phyloP scores from a whole-genome alignment of 805 yeast species.

The Barnettozyma botsteinii region DNA sequence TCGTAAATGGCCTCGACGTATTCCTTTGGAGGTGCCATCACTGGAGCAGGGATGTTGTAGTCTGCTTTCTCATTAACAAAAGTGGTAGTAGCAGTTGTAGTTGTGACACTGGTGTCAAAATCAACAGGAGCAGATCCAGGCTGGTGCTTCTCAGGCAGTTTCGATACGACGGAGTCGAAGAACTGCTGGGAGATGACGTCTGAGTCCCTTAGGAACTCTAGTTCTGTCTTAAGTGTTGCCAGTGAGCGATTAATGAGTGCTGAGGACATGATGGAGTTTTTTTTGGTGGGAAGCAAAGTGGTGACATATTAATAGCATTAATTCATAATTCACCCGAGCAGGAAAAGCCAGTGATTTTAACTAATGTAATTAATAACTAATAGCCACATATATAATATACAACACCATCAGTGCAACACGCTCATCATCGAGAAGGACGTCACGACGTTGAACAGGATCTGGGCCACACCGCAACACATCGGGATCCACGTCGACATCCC shows the following conservation, averaged over 20 bases:
- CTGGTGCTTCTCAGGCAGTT: slow-evolving; percentile 54
- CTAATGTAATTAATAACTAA: too few relatives aligned
- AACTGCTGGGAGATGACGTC: slow-evolving; percentile 59
- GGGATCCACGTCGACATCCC: slow-evolving; percentile 97
- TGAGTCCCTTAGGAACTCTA: slow-evolving; percentile 73
- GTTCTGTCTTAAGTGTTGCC: slow-evolving; percentile 68
- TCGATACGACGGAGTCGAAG: slow-evolving; percentile 41
- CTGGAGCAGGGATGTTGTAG: not conserved
- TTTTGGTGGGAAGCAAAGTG: not conserved
- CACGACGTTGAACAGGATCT: slow-evolving; percentile 59
- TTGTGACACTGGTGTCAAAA: too few relatives aligned
- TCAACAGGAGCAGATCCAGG: slow-evolving; percentile 47
- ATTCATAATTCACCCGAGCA: too few relatives aligned
- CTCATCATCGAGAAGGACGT: slow-evolving; percentile 59
- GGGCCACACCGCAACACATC: slow-evolving; percentile 68
- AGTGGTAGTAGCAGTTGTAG: too few relatives aligned
- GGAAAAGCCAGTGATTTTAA: too few relatives aligned
- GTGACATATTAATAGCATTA: slow-evolving; percentile 13
- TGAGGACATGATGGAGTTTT: slow-evolving; percentile 36
- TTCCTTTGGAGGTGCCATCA: slow-evolving; percentile 37
- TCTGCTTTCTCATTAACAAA: not conserved
- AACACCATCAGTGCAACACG: slow-evolving; percentile 32
- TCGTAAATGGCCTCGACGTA: slow-evolving; percentile 68
- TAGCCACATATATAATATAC: too few relatives aligned
- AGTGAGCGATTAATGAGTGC: slow-evolving; percentile 74